phyloP scores from a whole-genome alignment of 345 rosid genomes.

The Pistacia atlantica region DNA sequence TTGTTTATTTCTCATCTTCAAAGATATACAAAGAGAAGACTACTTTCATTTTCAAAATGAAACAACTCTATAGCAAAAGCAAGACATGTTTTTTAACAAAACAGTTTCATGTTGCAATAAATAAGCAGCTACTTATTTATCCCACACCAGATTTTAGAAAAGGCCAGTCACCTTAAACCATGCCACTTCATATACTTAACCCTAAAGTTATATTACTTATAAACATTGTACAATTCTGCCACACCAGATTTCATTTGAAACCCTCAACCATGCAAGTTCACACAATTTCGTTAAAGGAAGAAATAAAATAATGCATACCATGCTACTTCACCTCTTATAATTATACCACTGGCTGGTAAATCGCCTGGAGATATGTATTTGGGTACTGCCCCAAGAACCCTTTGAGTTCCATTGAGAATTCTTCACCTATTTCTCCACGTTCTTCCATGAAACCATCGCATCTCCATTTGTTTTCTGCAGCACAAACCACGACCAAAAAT shows the following conservation, averaged over 20 bases:
- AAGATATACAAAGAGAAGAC: too few species aligned
- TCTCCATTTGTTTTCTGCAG: not conserved
- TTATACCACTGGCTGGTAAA: not conserved
- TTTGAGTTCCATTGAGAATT: not conserved
- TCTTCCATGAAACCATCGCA: slow-evolving; percentile 18
- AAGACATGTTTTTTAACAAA: not conserved
- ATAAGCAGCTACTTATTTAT: not conserved
- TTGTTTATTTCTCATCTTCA: too few species aligned
- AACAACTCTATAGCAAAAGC: not conserved
- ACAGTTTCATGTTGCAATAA: not conserved
- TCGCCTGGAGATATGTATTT: slow-evolving; percentile 11
- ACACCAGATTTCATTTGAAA: too few species aligned
- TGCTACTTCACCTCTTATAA: not conserved
- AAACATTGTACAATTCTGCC: too few species aligned
- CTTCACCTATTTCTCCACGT: slow-evolving; percentile 13
- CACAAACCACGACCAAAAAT: not conserved
- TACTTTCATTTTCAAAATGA: not conserved
- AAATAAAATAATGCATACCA: too few species aligned
- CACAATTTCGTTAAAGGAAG: too few species aligned
- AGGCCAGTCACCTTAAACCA: too few species aligned
- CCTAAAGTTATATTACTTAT: too few species aligned
- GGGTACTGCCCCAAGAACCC: not conserved
- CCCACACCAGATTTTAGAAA: too few species aligned
- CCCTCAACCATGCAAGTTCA: too few species aligned
- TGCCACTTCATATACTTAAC: too few species aligned